phyloP scores from a whole-genome alignment of 179 eudicot species.

The Heliamphora pulchella region DNA sequence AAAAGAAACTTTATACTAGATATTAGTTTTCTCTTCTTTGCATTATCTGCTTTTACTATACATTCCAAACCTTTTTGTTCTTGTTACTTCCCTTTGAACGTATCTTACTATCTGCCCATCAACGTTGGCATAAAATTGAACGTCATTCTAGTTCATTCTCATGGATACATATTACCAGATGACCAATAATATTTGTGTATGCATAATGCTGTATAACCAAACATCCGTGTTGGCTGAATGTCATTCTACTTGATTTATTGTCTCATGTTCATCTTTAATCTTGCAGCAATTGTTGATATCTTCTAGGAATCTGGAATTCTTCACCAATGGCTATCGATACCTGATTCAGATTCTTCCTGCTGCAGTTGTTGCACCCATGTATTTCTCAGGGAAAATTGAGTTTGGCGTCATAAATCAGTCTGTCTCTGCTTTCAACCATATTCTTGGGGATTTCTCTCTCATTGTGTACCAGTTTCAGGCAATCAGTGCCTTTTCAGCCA shows the following conservation, averaged over 20 bases:
- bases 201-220: too few relatives aligned
- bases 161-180: conserved; percentile 1
- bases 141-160: conserved; percentile 1
- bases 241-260: background rate
- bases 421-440: conserved; percentile 94
- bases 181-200: too few relatives aligned
- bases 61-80: background rate
- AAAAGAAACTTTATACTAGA: background rate
- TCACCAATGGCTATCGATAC: conserved; percentile 96
- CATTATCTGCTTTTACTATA: background rate
- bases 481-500: conserved; percentile 94
- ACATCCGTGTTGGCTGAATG: too few relatives aligned
- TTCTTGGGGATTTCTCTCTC: conserved; percentile 96
- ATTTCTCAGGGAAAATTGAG: conserved; percentile 93
- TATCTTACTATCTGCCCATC: background rate
- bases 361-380: conserved; percentile 98
- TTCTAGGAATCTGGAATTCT: conserved; percentile 94
- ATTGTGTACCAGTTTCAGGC: conserved; percentile 92
- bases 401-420: conserved; percentile 98
- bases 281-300: conserved; percentile 78
- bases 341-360: conserved; percentile 97
- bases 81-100: background rate
- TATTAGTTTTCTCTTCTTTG: background rate
- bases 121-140: background rate
- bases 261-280: conserved; percentile 19